Evolutionary conservation across 495 filamentous ascomycete species (phyloP).

Genomic region (Annulohypoxylon nitens): DNA sequence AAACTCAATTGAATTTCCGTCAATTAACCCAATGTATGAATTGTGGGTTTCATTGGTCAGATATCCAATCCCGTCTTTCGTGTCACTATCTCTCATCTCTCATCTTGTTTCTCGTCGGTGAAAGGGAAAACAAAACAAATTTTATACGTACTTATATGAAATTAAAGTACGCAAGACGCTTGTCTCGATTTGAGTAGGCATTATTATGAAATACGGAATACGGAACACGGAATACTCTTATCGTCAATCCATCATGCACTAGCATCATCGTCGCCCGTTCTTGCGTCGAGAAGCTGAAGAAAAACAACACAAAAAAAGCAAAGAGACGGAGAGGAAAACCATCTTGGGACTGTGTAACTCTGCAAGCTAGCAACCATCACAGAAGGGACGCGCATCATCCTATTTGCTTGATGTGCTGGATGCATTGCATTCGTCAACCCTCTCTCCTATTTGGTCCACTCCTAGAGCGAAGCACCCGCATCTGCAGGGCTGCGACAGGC

Average conservation of each 20-base stretch:
- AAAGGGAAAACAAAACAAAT: constrained; percentile 4
- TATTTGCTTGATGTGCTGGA: constrained; percentile 42
- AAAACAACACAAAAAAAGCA: constrained; percentile 5
- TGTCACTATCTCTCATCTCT: constrained; percentile 3
- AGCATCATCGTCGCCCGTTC: not conserved
- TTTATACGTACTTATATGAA: not conserved
- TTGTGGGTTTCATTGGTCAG: constrained; percentile 11
- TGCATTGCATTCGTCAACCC: constrained; percentile 37
- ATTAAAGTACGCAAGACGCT: constrained; percentile 14
- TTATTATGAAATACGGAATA: not conserved
- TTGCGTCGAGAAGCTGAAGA: constrained; percentile 4
- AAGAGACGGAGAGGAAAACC: constrained; percentile 23
- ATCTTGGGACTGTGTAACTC: constrained; percentile 23
- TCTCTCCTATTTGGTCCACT: constrained; percentile 25
- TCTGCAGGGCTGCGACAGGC: constrained; percentile 16
- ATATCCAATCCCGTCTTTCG: constrained; percentile 6
- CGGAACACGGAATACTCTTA: not conserved
- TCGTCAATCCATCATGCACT: constrained; percentile 2
- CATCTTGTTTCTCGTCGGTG: not conserved
- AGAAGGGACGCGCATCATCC: constrained; percentile 23
- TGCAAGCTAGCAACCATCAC: constrained; percentile 31
- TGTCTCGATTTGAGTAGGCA: not conserved
- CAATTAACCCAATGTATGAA: not conserved
- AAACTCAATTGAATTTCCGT: constrained; percentile 9
- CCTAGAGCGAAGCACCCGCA: constrained; percentile 32